Evolutionary conservation across 345 rosid species (phyloP), one percentile per base, ranked within the genome.

Genomic region (Cardamine chenopodiifolia): DNA sequence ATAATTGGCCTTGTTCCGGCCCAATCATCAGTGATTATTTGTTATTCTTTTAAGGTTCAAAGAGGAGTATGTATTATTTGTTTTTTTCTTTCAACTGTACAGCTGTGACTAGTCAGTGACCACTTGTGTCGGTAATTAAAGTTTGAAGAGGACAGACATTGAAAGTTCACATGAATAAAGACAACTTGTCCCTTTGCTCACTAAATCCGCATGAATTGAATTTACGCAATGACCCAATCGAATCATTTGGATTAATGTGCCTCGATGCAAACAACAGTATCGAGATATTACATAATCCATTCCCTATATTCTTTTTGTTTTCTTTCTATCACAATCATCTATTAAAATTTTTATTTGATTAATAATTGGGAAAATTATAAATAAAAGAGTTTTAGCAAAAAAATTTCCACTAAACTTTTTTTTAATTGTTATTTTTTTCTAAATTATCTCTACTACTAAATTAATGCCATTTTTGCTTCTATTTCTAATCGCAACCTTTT

Each of bases 151-250:
- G 73, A 72, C 61, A 66, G 74, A 68, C 70, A 68, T 3, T 20
- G 75, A 69, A 50, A 62, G 67, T 47, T 68, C 66, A 74, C 70
- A 62, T 58, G 78, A 68, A 76, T 70, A 70, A 31, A 70, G 75
- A 62, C 14, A 52, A 55, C 44, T 76, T 76, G 80, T 76, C 75
- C 11, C 22, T 22, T 40, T 8, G 70, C n/a, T 76, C 79, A 69
- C 75, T 76, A 76, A 76, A 76, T 54, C 80, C 80, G 75, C 80
- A 76, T 76, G 71, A 54, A 62, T 49, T 75, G 47, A 40, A 50
- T 68, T 66, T 29, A 29, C 23, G 25, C 35, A 34, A 4, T 70
- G 75, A 31, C 75, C 75, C 80, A 63, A 62, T 70, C 60, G 60
- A 54, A 76, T 45, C 71, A 70, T 62, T 76, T 62, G 65, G 53